Evolutionary conservation across 495 filamentous ascomycete species (phyloP).

Genomic region (Lindgomyces ingoldianus): DNA sequence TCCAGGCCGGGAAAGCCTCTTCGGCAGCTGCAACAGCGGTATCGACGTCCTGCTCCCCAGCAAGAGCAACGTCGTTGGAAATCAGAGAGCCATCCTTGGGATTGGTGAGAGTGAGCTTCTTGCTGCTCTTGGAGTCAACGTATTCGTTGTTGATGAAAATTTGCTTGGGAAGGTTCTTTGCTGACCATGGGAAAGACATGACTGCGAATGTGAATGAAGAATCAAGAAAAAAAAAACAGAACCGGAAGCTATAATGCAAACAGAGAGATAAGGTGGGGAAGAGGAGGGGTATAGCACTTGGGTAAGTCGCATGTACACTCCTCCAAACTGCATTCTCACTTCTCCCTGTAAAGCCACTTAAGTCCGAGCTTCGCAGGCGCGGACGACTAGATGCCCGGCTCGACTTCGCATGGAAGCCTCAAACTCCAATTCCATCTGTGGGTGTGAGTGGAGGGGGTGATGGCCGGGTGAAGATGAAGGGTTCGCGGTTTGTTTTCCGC

Average conservation of each 20-base stretch:
- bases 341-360: slow-evolving; percentile 5
- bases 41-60: slow-evolving; percentile 43
- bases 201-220: not conserved
- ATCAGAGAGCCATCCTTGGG: slow-evolving; percentile 48
- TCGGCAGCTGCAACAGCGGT: slow-evolving; percentile 43
- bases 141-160: slow-evolving; percentile 54
- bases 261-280: slow-evolving; percentile 7
- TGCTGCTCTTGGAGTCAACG: slow-evolving; percentile 45
- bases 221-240: not conserved
- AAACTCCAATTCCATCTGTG: not conserved
- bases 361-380: not conserved
- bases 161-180: slow-evolving; percentile 46
- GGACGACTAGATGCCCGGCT: not conserved
- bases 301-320: not conserved
- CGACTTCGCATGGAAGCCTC: not conserved
- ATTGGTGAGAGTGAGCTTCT: slow-evolving; percentile 48
- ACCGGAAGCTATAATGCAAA: slow-evolving; percentile 1
- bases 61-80: slow-evolving; percentile 41
- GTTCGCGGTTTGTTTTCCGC: slow-evolving; percentile 35
- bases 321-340: not conserved
- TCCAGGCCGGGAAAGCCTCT: slow-evolving; percentile 43
- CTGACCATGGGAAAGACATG: slow-evolving; percentile 43
- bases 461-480: slow-evolving; percentile 17
- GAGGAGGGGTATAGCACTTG: slow-evolving; percentile 23
- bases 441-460: not conserved